A percentile compares a stretch with the other conserved stretches of the same genome.
phyloP scores from a whole-genome alignment of 768 basidiomycete species.

The Leccinum imitatum region DNA sequence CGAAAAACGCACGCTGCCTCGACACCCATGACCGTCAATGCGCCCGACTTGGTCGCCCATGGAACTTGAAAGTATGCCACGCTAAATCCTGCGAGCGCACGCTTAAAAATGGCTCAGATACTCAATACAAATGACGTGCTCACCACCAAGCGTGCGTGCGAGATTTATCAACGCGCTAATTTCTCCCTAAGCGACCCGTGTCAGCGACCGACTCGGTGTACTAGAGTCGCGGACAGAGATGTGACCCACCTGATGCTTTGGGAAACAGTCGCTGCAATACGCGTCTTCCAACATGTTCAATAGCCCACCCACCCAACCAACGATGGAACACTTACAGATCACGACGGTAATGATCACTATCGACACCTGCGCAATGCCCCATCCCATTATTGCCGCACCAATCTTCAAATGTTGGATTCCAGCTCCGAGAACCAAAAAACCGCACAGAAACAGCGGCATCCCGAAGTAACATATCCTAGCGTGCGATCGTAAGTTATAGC shows the following conservation, averaged over 20 bases:
- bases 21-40: constrained; percentile 35
- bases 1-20: constrained; percentile 36
- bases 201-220: not conserved
- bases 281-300: constrained; percentile 29
- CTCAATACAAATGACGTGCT: not conserved
- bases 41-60: constrained; percentile 38
- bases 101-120: not conserved
- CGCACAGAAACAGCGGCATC: constrained; percentile 40
- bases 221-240: not conserved
- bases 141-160: constrained; percentile 34
- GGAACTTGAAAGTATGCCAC: constrained; percentile 43
- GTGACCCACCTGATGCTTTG: constrained; percentile 27
- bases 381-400: constrained; percentile 39
- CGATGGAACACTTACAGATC: constrained; percentile 30
- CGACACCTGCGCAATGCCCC: constrained; percentile 41
- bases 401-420: constrained; percentile 35
- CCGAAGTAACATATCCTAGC: constrained; percentile 39
- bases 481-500: not conserved
- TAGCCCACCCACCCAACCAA: not conserved
- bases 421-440: constrained; percentile 43
- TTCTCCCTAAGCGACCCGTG: constrained; percentile 34
- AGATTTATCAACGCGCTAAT: constrained; percentile 45
- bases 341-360: constrained; percentile 42
- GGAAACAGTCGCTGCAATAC: constrained; percentile 40
- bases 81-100: constrained; percentile 27